Conservation (phyloP, 768 basidiomycete species). For the Phylloporus arenicola region DNA sequence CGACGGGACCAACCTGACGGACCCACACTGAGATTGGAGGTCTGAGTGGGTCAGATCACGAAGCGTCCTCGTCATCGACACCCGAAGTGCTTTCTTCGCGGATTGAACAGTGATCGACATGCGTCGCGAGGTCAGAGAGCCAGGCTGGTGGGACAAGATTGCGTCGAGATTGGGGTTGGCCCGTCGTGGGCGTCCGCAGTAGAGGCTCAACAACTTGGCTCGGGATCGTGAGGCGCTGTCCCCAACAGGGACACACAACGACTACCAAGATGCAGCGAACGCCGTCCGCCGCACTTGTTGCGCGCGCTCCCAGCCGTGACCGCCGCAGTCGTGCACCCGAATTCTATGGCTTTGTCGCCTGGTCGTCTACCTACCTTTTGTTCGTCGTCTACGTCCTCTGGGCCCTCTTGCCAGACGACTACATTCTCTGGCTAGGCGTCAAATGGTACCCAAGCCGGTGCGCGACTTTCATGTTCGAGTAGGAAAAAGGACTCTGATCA, state of each 20-base stretch:
- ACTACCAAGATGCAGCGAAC: conserved; percentile 16
- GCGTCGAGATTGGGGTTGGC: neutral
- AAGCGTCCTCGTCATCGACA: conserved; percentile 42
- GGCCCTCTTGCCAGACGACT: conserved; percentile 73
- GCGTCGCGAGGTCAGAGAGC: neutral
- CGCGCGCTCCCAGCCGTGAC: conserved; percentile 39
- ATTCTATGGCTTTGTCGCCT: conserved; percentile 88
- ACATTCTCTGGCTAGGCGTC: conserved; percentile 60
- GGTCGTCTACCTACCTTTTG: conserved; percentile 67
- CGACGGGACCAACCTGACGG: neutral
- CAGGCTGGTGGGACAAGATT: neutral
- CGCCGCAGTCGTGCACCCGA: conserved; percentile 69
- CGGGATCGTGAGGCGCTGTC: neutral
- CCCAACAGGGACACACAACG: neutral
- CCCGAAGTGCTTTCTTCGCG: conserved; percentile 54
- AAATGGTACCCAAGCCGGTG: conserved; percentile 88
- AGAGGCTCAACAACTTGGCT: conserved; percentile 12
- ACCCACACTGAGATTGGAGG: conserved; percentile 57
- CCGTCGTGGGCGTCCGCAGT: too few relatives aligned
- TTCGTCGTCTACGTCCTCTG: conserved; percentile 72
- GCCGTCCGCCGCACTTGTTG: conserved; percentile 42
- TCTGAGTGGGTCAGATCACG: conserved; percentile 38
- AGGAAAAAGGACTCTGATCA: neutral
- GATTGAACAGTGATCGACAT: conserved; percentile 29
- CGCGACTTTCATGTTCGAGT: conserved; percentile 13